Percentiles rank a stretch among this genome's conserved stretches.
Conservation (phyloP, 2,329 filamentous ascomycete genomes). For the Xylaria hypoxylon region DNA sequence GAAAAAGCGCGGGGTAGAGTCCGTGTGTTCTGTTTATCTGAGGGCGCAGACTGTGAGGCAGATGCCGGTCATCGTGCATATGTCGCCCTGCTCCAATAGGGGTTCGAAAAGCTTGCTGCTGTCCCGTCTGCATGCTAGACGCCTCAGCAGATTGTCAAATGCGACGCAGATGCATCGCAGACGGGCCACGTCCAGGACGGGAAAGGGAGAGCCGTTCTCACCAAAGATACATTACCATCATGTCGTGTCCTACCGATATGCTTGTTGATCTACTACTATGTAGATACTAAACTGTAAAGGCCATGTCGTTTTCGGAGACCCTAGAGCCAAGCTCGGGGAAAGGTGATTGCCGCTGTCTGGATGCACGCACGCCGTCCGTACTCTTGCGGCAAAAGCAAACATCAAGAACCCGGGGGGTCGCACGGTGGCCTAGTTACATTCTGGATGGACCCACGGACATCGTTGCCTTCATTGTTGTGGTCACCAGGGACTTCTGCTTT, state of each 20-base stretch:
- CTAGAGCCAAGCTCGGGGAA: constrained; percentile 22
- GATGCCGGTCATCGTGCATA: constrained; percentile 41
- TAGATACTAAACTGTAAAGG: neutral
- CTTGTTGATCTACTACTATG: constrained; percentile 17
- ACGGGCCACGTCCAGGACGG: constrained; percentile 23
- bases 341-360: constrained; percentile 17
- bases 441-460: constrained; percentile 29
- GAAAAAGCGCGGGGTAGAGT: constrained; percentile 25
- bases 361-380: constrained; percentile 24
- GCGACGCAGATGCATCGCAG: constrained; percentile 25
- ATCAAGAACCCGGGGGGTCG: constrained; percentile 23
- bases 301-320: constrained; percentile 24
- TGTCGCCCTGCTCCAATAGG: constrained; percentile 34
- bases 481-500: constrained; percentile 28
- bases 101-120: constrained; percentile 21
- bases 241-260: constrained; percentile 18
- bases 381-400: constrained; percentile 33
- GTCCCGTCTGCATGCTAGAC: constrained; percentile 11
- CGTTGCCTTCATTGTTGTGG: constrained; percentile 18
- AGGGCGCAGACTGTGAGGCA: constrained; percentile 29
- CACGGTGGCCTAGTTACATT: constrained; percentile 40
- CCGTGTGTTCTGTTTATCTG: constrained; percentile 37
- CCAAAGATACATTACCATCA: constrained; percentile 17
- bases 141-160: constrained; percentile 21
- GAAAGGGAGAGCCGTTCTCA: constrained; percentile 26